These are phyloP conservation scores for Tylopilus subfusipes DNA, from an alignment of 768 basidiomycete genomes.

Conservation along the genomic window DNA sequence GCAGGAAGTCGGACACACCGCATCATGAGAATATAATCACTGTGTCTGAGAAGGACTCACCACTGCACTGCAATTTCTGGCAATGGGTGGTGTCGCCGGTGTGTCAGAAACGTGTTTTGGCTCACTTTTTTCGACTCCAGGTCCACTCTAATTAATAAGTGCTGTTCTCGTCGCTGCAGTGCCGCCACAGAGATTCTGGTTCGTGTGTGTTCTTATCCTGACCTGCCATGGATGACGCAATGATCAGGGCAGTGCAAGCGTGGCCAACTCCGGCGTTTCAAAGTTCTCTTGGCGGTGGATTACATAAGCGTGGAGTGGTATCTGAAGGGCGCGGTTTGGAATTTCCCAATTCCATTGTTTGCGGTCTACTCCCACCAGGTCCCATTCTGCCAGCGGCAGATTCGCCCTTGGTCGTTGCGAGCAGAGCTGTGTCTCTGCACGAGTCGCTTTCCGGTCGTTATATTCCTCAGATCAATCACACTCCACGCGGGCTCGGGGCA, in stretches of 20 bases:
- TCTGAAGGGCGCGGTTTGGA: neutral
- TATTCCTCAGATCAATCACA: neutral
- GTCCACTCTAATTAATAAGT: too few species aligned
- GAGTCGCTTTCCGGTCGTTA: neutral
- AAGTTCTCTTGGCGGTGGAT: neutral
- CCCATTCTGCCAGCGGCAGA: conserved; percentile 1
- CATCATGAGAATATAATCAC: too few species aligned
- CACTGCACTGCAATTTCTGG: neutral
- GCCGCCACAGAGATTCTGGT: too few species aligned
- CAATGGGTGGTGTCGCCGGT: too few species aligned
- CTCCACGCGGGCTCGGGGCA: neutral
- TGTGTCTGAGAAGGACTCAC: too few species aligned
- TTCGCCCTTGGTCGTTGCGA: conserved; percentile 4
- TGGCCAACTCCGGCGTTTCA: neutral
- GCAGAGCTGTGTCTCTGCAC: conserved; percentile 8
- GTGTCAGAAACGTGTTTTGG: too few species aligned
- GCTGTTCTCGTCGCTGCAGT: too few species aligned
- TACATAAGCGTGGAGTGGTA: neutral
- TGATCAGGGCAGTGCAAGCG: too few species aligned
- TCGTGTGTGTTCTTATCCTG: too few species aligned
- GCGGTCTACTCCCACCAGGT: neutral
- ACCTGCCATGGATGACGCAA: too few species aligned
- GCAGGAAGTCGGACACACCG: too few species aligned
- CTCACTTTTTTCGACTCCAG: too few species aligned
- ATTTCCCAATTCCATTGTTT: neutral